Percentiles rank a stretch among this genome's conserved stretches.
Evolutionary conservation across 1,139 yeast species (phyloP).

Genomic region (Diutina mesorugosa): DNA sequence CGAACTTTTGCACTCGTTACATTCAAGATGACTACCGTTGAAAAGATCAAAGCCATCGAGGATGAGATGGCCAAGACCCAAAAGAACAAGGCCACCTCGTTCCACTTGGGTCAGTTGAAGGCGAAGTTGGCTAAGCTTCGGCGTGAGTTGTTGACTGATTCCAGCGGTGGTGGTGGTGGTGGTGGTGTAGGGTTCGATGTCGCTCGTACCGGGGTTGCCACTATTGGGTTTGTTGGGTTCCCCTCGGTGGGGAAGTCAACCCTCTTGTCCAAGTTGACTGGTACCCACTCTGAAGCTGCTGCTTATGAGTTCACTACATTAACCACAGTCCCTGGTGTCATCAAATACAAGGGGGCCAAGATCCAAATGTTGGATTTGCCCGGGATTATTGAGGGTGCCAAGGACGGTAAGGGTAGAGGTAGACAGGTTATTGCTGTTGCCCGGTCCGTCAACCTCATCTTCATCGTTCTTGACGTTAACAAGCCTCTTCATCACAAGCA

Average conservation of each 20-base stretch:
- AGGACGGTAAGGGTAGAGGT: constrained; percentile 99
- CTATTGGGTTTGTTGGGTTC: constrained; percentile 95
- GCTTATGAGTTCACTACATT: constrained; percentile 95
- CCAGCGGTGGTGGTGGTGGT: constrained; percentile 73
- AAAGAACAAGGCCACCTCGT: constrained; percentile 90
- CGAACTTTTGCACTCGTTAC: background rate
- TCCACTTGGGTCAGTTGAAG: constrained; percentile 91
- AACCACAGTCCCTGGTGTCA: constrained; percentile 95
- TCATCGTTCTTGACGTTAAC: constrained; percentile 89
- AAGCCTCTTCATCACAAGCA: constrained; percentile 90
- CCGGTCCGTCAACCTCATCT: constrained; percentile 83
- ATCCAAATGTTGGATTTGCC: constrained; percentile 97
- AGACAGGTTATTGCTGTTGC: constrained; percentile 98
- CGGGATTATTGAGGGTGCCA: constrained; percentile 98
- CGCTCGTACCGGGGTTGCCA: constrained; percentile 93
- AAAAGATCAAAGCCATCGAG: constrained; percentile 83
- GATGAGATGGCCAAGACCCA: constrained; percentile 94
- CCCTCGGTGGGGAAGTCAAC: constrained; percentile 98
- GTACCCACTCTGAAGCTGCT: constrained; percentile 94
- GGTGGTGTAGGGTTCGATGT: constrained; percentile 92
- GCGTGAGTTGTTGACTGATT: constrained; percentile 77
- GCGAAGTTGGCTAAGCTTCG: constrained; percentile 92
- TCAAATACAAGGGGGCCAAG: constrained; percentile 92
- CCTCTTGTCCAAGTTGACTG: constrained; percentile 73
- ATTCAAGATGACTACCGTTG: constrained; percentile 67